Evolutionary conservation across 2,329 filamentous ascomycete species (phyloP).

Genomic region (Sporothrix inflata): DNA sequence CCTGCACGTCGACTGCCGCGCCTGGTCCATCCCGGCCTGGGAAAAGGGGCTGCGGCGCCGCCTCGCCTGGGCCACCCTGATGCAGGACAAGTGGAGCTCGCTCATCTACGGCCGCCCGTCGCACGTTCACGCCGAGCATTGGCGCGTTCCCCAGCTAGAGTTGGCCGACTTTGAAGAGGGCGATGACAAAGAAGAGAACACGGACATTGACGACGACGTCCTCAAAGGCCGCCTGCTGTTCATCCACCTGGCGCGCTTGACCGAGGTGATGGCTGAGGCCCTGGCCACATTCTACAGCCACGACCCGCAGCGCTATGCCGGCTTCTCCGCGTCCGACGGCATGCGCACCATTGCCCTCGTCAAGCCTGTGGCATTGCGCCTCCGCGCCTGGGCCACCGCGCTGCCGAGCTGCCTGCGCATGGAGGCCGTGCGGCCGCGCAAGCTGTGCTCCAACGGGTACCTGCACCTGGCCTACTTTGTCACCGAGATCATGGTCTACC

Average conservation of each 20-base stretch:
- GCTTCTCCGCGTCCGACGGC: slow-evolving; percentile 26
- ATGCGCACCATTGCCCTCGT: slow-evolving; percentile 30
- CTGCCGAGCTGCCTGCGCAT: slow-evolving; percentile 36
- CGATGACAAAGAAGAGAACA: too few species aligned
- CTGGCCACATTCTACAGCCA: slow-evolving; percentile 53
- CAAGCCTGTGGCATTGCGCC: slow-evolving; percentile 37
- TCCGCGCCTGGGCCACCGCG: slow-evolving; percentile 36
- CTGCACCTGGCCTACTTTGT: slow-evolving; percentile 56
- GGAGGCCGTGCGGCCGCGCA: slow-evolving; percentile 36
- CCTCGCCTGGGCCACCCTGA: slow-evolving; percentile 87
- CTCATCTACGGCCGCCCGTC: slow-evolving; percentile 70
- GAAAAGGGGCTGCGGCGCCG: slow-evolving; percentile 83
- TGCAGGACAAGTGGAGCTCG: slow-evolving; percentile 88
- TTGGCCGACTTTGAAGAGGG: slow-evolving; percentile 40
- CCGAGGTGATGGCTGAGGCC: slow-evolving; percentile 56
- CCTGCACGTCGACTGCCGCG: slow-evolving; percentile 82
- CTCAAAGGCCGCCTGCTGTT: slow-evolving; percentile 53
- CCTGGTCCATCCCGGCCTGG: slow-evolving; percentile 87
- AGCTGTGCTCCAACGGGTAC: slow-evolving; percentile 45
- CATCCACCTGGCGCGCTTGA: slow-evolving; percentile 54
- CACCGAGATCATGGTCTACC: slow-evolving; percentile 55
- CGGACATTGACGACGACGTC: slow-evolving; percentile 44
- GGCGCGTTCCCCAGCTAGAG: slow-evolving; percentile 9
- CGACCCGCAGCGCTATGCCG: slow-evolving; percentile 37
- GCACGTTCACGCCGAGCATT: slow-evolving; percentile 26